Base-by-base conservation (phyloP, 2,329 filamentous ascomycete genomes). In the Trichophyton rubrum region DNA sequence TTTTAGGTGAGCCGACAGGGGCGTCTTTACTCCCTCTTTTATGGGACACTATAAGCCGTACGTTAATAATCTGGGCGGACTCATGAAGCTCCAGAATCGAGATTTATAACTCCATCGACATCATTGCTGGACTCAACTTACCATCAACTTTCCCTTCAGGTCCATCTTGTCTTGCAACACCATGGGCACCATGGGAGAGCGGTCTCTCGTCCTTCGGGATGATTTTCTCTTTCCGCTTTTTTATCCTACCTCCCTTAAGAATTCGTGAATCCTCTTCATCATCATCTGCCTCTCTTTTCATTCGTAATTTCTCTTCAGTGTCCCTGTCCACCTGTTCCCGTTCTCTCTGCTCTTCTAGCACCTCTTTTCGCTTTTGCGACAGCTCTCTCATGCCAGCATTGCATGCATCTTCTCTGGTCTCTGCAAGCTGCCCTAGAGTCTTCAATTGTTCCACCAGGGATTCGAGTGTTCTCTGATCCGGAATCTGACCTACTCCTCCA, bases 201-300 rank as follows among this genome's bases (percentile, higher is more conserved):
- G 82, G 82, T 49, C 82, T 75, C 60, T 84, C 80, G 63, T 88
- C 84, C 62, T 81, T 82, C 35, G 82, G 75, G 59, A 73, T 78
- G 61, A 85, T 84, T 6, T 82, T 77, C 24, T 86, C 88, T 74
- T 90, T 90, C 71, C 88, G 85, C 77, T 89, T 90, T 79, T 89
- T 90, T 65, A 87, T 80, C 72, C 91, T 90, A 24, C 78, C 75
- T 45, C 74, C 75, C 69, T 82, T 81, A 67, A 82, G 68, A 30
- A 72, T 73, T 73, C 79, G 70, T 49, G 68, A 67, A 57, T 73
- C 67, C 61, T 79, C 74, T 55, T 77, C 73, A 35, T 76, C 73
- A 53, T 77, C 74, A 58, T 79, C 72, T 2, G 70, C 71, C 65
- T 78, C 75, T 57, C 73, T 69, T 67, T 77, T 78, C 68, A 76